Conservation (phyloP, 805 yeast species). For the Ogataea naganishii region DNA sequence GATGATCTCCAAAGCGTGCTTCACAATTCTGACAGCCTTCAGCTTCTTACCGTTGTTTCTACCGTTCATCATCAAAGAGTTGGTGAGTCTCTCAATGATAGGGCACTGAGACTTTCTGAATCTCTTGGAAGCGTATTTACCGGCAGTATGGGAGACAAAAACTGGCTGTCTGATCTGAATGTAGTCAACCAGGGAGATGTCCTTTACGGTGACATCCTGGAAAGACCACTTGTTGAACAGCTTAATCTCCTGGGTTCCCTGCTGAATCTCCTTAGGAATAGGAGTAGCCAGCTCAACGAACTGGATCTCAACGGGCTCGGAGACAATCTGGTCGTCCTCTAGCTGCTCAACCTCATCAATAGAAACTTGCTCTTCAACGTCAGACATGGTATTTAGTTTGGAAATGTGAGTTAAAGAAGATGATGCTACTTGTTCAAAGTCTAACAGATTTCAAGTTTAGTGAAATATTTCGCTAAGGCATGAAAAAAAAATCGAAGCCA, state of each 20-base stretch:
- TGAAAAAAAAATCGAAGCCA: too few relatives aligned
- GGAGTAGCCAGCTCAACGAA: constrained; percentile 85
- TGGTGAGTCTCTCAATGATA: constrained; percentile 97
- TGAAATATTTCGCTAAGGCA: too few relatives aligned
- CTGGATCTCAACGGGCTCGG: constrained; percentile 75
- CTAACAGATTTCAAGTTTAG: too few relatives aligned
- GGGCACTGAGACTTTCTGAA: constrained; percentile 99
- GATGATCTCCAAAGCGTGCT: constrained; percentile 98
- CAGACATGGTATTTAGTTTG: constrained; percentile 57
- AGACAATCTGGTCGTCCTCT: constrained; percentile 64
- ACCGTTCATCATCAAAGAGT: constrained; percentile 99
- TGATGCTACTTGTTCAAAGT: too few relatives aligned
- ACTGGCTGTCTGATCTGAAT: constrained; percentile 96
- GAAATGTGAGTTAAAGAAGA: background rate
- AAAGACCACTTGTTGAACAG: constrained; percentile 99
- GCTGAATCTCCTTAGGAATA: constrained; percentile 94
- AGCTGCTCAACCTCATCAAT: constrained; percentile 43
- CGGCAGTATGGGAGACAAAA: constrained; percentile 98
- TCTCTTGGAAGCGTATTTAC: constrained; percentile 99
- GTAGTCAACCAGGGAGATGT: constrained; percentile 97
- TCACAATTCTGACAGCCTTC: constrained; percentile 99
- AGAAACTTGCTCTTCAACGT: constrained; percentile 65
- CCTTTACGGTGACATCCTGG: constrained; percentile 96
- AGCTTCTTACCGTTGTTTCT: constrained; percentile 99
- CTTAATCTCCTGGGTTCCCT: constrained; percentile 93